Evolutionary conservation across 2,329 filamentous ascomycete species (phyloP).

Genomic region (Botrytis tulipae): DNA sequence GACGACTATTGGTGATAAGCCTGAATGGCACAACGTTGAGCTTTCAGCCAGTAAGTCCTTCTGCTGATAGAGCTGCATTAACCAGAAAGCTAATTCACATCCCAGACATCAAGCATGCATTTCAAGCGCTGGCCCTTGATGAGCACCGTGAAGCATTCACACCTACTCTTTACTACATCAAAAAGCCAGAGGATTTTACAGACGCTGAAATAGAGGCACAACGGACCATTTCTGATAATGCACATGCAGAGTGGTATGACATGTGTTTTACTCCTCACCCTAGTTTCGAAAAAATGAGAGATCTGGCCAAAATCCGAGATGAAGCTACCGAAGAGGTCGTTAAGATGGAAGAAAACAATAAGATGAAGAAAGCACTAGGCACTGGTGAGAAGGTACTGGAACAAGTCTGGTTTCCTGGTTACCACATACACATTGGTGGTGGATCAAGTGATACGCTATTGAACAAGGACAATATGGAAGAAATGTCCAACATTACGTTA

Average conservation of each 20-base stretch:
- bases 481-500: conserved; percentile 23
- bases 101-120: conserved; percentile 45
- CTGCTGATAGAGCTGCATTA: neutral
- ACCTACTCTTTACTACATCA: conserved; percentile 40
- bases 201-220: neutral
- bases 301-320: neutral
- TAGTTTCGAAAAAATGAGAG: neutral
- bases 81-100: neutral
- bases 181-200: neutral
- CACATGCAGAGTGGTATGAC: neutral
- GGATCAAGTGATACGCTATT: conserved; percentile 18
- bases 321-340: neutral
- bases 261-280: neutral
- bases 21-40: conserved; percentile 10
- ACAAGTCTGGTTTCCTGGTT: conserved; percentile 33
- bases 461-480: conserved; percentile 18
- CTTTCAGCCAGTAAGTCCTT: neutral
- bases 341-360: neutral
- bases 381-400: conserved; percentile 15
- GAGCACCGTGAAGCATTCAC: conserved; percentile 44
- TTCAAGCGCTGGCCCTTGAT: conserved; percentile 50
- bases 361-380: conserved; percentile 27
- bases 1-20: neutral
- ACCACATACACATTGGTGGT: conserved; percentile 28
- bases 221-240: neutral